Base-by-base conservation (phyloP, 768 basidiomycete genomes). In the Serpula lacrymans region DNA sequence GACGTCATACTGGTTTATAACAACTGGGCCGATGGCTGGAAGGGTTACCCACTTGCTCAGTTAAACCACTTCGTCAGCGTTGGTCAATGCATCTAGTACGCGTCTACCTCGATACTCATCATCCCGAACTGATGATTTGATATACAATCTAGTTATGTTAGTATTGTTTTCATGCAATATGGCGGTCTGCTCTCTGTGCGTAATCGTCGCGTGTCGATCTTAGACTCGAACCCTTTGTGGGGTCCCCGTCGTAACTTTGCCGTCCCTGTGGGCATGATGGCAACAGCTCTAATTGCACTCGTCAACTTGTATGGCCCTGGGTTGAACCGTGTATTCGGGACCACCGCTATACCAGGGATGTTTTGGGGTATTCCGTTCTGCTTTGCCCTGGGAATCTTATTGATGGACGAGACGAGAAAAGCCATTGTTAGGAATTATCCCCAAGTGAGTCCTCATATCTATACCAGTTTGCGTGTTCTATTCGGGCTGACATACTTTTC, bases 41-140 rank as follows among this genome's bases (percentile, higher is more conserved):
- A 64, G 25, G 63, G 62, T 4, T 57, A 50, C 41, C 45, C 56
- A 0, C 34, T 40, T 7, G 60, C 50, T 1, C 54, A 68, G 29
- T 57, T 71, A 12, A 51, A 36, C 0, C 45, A 64, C 13, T 64
- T 70, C 41, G 69, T 67, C 42, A 30, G 53, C 9, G 63, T 64
- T 11, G 71, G 72, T 25, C 63, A 66, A 46, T 68, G 68, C 42
- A 53, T 68, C 41, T 72, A 68, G 71, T 72, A 46, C 6, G 69
- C 48, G 8, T 18, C 26, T 16, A 17, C 31, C 29, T n/a, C n/a
- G n/a, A n/a, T n/a, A n/a, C n/a, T n/a, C n/a, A n/a, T n/a, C n/a
- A n/a, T n/a, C n/a, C n/a, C n/a, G n/a, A n/a, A n/a, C n/a, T n/a
- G n/a, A n/a, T n/a, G n/a, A n/a, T n/a, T n/a, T n/a, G n/a, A n/a